Evolutionary conservation across 2,329 filamentous ascomycete species (phyloP).

Genomic region (Beauveria brongniartii): DNA sequence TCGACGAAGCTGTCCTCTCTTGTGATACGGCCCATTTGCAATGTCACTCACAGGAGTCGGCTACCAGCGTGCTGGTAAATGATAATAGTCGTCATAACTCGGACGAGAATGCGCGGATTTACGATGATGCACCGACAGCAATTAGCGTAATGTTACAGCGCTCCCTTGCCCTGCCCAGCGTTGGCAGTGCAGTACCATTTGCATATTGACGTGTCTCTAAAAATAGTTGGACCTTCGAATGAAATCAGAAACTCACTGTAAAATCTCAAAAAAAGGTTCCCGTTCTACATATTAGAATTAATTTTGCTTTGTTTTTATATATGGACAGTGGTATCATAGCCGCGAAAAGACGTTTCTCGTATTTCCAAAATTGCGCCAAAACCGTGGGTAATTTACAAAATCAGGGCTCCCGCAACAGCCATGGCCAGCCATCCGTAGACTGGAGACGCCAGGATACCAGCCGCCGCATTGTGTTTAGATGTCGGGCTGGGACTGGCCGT

Average conservation of each 20-base stretch:
- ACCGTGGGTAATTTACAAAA: not conserved
- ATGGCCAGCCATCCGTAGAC: not conserved
- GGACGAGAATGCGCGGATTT: not conserved
- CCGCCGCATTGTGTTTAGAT: not conserved
- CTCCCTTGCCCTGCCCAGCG: not conserved
- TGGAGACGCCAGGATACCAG: not conserved
- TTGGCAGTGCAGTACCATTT: not conserved
- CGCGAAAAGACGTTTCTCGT: not conserved
- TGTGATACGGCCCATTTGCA: not conserved
- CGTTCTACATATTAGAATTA: not conserved
- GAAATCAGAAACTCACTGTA: too few relatives aligned
- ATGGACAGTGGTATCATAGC: slow-evolving; percentile 7
- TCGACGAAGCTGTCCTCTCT: too few relatives aligned
- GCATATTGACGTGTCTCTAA: not conserved
- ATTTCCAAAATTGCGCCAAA: not conserved
- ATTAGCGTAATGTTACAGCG: not conserved
- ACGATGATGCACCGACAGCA: not conserved
- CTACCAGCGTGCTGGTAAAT: not conserved
- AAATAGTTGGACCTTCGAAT: not conserved
- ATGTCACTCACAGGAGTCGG: not conserved
- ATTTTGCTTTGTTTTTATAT: not conserved
- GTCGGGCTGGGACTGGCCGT: not conserved
- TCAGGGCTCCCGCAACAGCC: not conserved
- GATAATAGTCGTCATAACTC: not conserved
- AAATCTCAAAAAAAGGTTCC: not conserved